Percentiles rank a stretch among this genome's conserved stretches.
Conservation (phyloP, 2,329 filamentous ascomycete genomes). For the Ramularia collo-cygni region DNA sequence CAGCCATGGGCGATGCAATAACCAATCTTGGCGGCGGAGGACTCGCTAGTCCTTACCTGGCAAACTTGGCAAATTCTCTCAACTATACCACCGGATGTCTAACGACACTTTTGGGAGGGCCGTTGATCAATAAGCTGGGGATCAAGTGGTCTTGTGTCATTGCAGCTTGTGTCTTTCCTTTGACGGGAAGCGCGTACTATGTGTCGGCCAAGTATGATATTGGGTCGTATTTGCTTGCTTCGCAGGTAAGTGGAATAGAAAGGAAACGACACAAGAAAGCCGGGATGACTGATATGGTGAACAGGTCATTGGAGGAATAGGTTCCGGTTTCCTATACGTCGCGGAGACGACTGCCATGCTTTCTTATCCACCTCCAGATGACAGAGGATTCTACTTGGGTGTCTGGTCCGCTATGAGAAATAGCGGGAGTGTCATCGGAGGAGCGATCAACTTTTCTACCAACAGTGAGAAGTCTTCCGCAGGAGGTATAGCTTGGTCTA, state of each 20-base stretch:
- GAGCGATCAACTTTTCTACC: conserved; percentile 31
- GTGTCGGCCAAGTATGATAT: conserved; percentile 26
- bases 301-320: conserved; percentile 16
- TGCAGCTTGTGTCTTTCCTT: conserved; percentile 30
- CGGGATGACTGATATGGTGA: conserved; percentile 2
- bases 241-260: conserved; percentile 22
- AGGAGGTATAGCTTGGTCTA: conserved; percentile 28
- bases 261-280: too few species aligned
- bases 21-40: conserved; percentile 21
- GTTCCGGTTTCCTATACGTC: conserved; percentile 26
- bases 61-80: conserved; percentile 19
- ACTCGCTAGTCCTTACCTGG: conserved; percentile 17
- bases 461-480: conserved; percentile 19
- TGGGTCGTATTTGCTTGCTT: conserved; percentile 29
- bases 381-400: conserved; percentile 30
- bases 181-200: conserved; percentile 32
- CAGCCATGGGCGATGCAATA: conserved; percentile 22
- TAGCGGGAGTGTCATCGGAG: conserved; percentile 30
- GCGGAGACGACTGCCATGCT: conserved; percentile 34
- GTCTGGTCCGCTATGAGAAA: conserved; percentile 32
- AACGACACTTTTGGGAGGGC: conserved; percentile 28
- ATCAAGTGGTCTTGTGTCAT: conserved; percentile 35
- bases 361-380: conserved; percentile 30
- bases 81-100: conserved; percentile 18
- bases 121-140: conserved; percentile 35